phyloP scores from a whole-genome alignment of 305 asterid genomes.

The Fraxinus greggii region DNA sequence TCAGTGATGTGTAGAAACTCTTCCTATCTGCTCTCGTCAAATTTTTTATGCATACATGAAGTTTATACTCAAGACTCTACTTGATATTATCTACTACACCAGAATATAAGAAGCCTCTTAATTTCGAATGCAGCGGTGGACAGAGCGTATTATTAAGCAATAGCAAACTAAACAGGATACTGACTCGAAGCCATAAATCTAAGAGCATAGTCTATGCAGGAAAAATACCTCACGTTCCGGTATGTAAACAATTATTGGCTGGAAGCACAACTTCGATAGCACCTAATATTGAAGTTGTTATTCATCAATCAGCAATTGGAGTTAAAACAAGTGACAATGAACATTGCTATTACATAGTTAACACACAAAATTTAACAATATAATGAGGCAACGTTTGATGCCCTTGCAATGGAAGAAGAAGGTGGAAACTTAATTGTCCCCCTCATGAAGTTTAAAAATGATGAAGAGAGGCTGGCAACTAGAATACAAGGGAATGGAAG shows the following conservation, averaged over 20 bases:
- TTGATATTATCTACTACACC: neutral
- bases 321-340: constrained; percentile 7
- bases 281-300: constrained; percentile 44
- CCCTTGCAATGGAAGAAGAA: neutral
- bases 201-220: neutral
- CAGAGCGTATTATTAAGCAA: neutral
- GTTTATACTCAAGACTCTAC: neutral
- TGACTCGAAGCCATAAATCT: neutral
- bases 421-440: neutral
- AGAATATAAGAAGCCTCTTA: neutral
- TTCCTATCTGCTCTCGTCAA: neutral
- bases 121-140: neutral
- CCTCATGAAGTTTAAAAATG: neutral
- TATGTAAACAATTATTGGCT: constrained; percentile 80
- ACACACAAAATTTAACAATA: neutral
- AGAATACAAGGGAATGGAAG: neutral
- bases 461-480: neutral
- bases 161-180: constrained; percentile 1
- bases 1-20: neutral
- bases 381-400: neutral
- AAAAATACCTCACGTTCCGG: constrained; percentile 78
- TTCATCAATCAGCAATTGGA: constrained; percentile 1
- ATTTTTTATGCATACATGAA: neutral
- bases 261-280: constrained; percentile 79
- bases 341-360: neutral